Evolutionary conservation across 2,329 filamentous ascomycete species (phyloP).

Genomic region (Colletotrichum incanum): DNA sequence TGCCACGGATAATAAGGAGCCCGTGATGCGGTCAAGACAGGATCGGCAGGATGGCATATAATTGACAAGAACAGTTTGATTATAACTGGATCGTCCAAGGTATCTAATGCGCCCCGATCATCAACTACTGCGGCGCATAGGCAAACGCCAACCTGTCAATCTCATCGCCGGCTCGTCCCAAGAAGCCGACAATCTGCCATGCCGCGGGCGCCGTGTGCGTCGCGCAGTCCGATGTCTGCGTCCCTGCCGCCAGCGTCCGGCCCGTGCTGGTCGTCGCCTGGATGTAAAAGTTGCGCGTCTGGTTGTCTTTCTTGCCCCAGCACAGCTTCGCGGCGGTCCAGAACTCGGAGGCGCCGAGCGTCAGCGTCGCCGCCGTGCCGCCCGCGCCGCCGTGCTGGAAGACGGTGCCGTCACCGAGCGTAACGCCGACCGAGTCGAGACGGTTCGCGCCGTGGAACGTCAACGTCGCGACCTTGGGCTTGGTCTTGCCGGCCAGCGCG

Average conservation of each 20-base stretch:
- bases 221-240: conserved; percentile 62
- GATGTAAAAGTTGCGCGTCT: conserved; percentile 71
- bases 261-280: conserved; percentile 67
- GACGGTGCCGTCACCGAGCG: conserved; percentile 63
- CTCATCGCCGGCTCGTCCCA: conserved; percentile 68
- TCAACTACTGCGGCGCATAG: conserved; percentile 52
- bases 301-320: conserved; percentile 60
- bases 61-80: background rate
- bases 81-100: conserved; percentile 1
- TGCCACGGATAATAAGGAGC: background rate
- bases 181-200: conserved; percentile 68
- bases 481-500: conserved; percentile 51
- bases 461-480: conserved; percentile 56
- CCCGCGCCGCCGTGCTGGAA: conserved; percentile 70
- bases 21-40: background rate
- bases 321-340: conserved; percentile 67
- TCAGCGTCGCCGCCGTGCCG: conserved; percentile 60
- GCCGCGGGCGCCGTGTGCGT: conserved; percentile 63
- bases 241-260: conserved; percentile 61
- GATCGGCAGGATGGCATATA: background rate
- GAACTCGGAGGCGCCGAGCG: conserved; percentile 62
- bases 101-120: background rate
- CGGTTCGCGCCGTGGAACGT: conserved; percentile 64
- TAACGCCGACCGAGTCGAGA: conserved; percentile 66
- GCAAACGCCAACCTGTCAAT: conserved; percentile 69